These are phyloP conservation scores for Inga laurina DNA, from an alignment of 306 rosid genomes.

Conservation along the genomic window DNA sequence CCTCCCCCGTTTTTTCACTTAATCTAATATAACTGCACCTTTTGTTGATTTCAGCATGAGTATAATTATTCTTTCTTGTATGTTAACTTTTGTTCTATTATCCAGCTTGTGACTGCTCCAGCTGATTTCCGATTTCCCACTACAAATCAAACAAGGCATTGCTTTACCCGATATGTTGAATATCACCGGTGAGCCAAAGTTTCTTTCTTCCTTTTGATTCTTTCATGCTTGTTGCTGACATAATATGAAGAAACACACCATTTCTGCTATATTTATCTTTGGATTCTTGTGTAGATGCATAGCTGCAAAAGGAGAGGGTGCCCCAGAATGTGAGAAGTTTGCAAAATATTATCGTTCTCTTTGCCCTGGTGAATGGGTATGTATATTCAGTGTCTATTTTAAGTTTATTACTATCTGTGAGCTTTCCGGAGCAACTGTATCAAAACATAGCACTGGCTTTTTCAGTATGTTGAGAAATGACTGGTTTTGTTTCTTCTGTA, in stretches of 20 bases:
- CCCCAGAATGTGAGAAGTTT: constrained; percentile 88
- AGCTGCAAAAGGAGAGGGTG: constrained; percentile 91
- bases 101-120: constrained; percentile 96
- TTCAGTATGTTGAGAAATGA: background rate
- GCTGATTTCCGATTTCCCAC: constrained; percentile 97
- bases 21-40: background rate
- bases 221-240: constrained; percentile 9
- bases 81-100: constrained; percentile 29
- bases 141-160: constrained; percentile 97
- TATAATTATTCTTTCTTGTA: background rate
- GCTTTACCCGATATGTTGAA: constrained; percentile 92
- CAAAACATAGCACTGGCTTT: background rate
- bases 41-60: background rate
- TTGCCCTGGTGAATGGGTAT: constrained; percentile 99
- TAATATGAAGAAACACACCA: background rate
- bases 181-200: constrained; percentile 68
- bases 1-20: constrained; percentile 1
- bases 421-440: background rate
- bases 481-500: background rate
- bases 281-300: constrained; percentile 54
- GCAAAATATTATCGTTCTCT: constrained; percentile 87
- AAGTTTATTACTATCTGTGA: constrained; percentile 6
- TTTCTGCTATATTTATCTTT: constrained; percentile 18
- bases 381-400: constrained; percentile 31
- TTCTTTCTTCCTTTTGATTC: constrained; percentile 19